Conservation (phyloP, 106 monocot species). For the Chionographis japonica region DNA sequence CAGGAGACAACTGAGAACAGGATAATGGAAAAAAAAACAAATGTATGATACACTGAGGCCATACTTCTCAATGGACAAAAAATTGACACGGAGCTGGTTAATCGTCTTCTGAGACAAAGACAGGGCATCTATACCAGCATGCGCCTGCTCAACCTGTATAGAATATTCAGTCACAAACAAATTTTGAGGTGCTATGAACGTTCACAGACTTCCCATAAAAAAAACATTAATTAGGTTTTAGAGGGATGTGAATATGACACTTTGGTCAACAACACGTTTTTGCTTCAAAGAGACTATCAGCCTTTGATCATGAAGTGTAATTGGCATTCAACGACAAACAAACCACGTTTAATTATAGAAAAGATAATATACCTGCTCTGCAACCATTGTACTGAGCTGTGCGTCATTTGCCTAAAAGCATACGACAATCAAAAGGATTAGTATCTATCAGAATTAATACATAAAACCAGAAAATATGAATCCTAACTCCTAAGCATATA, state of each 20-base stretch:
- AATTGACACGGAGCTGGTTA: slow-evolving; percentile 82
- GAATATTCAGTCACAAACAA: neutral
- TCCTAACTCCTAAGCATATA: too few species aligned
- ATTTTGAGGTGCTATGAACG: neutral
- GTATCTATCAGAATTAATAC: neutral
- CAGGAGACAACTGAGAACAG: neutral
- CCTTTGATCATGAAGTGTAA: neutral
- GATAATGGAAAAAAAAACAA: neutral
- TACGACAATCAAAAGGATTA: slow-evolving; percentile 5
- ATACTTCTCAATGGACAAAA: slow-evolving; percentile 86
- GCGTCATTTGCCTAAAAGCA: slow-evolving; percentile 87
- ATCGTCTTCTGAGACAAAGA: slow-evolving; percentile 76
- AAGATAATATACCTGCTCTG: slow-evolving; percentile 67
- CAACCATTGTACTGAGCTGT: slow-evolving; percentile 94
- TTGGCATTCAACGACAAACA: neutral
- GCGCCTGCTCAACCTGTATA: slow-evolving; percentile 91
- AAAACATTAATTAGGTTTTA: too few species aligned
- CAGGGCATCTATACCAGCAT: slow-evolving; percentile 86
- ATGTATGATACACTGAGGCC: neutral
- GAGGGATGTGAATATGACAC: too few species aligned
- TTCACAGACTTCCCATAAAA: neutral
- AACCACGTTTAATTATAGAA: neutral
- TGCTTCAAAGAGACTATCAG: neutral
- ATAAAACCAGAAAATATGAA: neutral
- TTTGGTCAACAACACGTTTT: neutral